Evolutionary conservation across 805 yeast genomes (phyloP).

Genomic region (Zygosaccharomyces gambellarensis): DNA sequence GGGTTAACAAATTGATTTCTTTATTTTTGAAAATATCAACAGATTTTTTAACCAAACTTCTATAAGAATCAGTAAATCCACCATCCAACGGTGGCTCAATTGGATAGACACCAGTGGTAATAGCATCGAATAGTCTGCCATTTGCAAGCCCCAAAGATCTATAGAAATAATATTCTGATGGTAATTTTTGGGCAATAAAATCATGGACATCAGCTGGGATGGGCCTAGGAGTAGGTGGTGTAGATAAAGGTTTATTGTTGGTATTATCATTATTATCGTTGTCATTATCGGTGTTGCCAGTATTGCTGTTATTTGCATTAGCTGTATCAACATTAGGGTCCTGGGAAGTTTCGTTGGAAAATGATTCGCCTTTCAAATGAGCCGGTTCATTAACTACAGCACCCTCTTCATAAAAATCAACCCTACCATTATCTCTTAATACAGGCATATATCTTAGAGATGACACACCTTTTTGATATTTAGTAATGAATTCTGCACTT

Average conservation of each 20-base stretch:
- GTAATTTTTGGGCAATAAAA: constrained; percentile 75
- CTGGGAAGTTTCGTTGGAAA: constrained; percentile 2
- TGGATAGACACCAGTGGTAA: constrained; percentile 57
- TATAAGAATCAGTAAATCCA: constrained; percentile 53
- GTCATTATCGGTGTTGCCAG: not conserved
- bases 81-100: constrained; percentile 68
- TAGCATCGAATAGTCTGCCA: constrained; percentile 56
- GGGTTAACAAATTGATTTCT: constrained; percentile 63
- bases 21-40: constrained; percentile 49
- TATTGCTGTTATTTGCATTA: constrained; percentile 3
- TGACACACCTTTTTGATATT: constrained; percentile 63
- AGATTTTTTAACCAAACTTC: constrained; percentile 45
- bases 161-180: constrained; percentile 80
- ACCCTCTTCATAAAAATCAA: constrained; percentile 50
- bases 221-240: constrained; percentile 14
- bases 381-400: constrained; percentile 23
- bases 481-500: constrained; percentile 37
- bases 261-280: constrained; percentile 1
- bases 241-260: not conserved
- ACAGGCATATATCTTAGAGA: constrained; percentile 72
- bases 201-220: constrained; percentile 79
- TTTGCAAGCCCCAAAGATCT: constrained; percentile 66
- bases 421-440: constrained; percentile 60
- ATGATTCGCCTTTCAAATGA: not conserved
- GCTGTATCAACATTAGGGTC: not conserved